These are phyloP conservation scores for Solanum megistacrolobum DNA, from an alignment of 257 asterid species.

Conservation along the genomic window DNA sequence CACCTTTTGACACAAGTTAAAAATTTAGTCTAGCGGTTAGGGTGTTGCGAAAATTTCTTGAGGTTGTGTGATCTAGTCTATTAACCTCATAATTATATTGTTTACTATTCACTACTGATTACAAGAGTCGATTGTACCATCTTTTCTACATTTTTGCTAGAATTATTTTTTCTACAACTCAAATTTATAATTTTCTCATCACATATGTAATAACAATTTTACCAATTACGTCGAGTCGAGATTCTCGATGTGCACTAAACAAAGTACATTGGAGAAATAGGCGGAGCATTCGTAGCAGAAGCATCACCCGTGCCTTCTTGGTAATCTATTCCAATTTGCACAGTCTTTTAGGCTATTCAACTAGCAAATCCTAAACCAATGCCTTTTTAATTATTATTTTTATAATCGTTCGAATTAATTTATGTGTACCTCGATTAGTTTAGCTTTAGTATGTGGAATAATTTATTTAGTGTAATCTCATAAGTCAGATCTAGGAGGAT, in stretches of 20 bases:
- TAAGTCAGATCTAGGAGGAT: not conserved
- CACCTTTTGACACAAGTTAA: not conserved
- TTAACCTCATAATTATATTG: no score
- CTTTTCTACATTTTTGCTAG: not conserved
- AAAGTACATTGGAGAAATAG: slow-evolving; percentile 27
- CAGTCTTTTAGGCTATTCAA: slow-evolving; percentile 11
- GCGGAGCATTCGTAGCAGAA: slow-evolving; percentile 13
- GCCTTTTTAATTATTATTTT: not conserved
- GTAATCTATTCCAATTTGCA: slow-evolving; percentile 9
- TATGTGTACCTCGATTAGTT: not conserved
- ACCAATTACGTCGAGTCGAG: not conserved
- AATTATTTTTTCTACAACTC: not conserved
- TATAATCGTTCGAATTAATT: not conserved
- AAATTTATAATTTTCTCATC: no score
- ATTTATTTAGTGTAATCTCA: not conserved
- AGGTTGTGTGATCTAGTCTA: not conserved
- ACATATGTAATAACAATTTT: no score
- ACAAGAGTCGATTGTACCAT: not conserved
- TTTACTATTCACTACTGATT: not conserved
- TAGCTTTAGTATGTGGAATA: not conserved
- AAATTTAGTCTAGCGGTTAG: no score
- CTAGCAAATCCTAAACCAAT: not conserved
- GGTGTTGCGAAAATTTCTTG: not conserved
- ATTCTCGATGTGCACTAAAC: not conserved
- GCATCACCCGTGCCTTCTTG: slow-evolving; percentile 31